These are phyloP conservation scores for Xylaria sp. DNA, from an alignment of 2,329 filamentous ascomycete species.

Conservation along the genomic window DNA sequence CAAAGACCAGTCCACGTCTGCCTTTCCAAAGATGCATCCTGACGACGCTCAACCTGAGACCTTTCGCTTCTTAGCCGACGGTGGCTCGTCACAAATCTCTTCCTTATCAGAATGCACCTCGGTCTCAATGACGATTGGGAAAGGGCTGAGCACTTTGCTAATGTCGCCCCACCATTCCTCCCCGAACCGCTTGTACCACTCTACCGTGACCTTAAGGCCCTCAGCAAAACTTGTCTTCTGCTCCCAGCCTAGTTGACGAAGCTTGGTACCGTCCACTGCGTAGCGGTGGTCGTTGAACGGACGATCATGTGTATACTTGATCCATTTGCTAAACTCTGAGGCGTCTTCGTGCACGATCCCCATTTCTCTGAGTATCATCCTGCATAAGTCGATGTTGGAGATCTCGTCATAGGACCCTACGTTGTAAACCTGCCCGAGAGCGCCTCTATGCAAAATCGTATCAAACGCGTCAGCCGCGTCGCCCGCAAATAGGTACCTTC, in stretches of 20 bases:
- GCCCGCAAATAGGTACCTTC: slow-evolving; percentile 80
- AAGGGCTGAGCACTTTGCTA: slow-evolving; percentile 73
- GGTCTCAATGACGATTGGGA: slow-evolving; percentile 67
- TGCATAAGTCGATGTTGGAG: slow-evolving; percentile 76
- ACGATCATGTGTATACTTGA: slow-evolving; percentile 80
- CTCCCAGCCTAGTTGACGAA: slow-evolving; percentile 73
- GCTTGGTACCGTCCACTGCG: slow-evolving; percentile 75
- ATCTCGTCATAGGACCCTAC: slow-evolving; percentile 82
- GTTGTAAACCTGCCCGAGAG: slow-evolving; percentile 81
- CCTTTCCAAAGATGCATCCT: neutral
- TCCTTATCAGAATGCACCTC: slow-evolving; percentile 65
- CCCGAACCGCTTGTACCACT: slow-evolving; percentile 75
- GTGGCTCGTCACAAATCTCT: slow-evolving; percentile 49
- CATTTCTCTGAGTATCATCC: slow-evolving; percentile 71
- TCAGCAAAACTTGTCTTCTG: slow-evolving; percentile 72
- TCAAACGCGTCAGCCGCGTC: slow-evolving; percentile 86
- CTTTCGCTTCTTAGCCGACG: slow-evolving; percentile 47
- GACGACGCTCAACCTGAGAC: slow-evolving; percentile 25
- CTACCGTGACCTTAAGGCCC: slow-evolving; percentile 71
- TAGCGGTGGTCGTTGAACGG: slow-evolving; percentile 82
- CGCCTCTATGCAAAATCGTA: slow-evolving; percentile 82
- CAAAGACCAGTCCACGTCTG: neutral
- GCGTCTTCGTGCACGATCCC: slow-evolving; percentile 61
- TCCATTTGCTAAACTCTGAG: slow-evolving; percentile 69
- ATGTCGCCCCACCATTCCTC: slow-evolving; percentile 79